Evolutionary conservation across 2,329 filamentous ascomycete genomes (phyloP).

Genomic region (Acarospora socialis): DNA sequence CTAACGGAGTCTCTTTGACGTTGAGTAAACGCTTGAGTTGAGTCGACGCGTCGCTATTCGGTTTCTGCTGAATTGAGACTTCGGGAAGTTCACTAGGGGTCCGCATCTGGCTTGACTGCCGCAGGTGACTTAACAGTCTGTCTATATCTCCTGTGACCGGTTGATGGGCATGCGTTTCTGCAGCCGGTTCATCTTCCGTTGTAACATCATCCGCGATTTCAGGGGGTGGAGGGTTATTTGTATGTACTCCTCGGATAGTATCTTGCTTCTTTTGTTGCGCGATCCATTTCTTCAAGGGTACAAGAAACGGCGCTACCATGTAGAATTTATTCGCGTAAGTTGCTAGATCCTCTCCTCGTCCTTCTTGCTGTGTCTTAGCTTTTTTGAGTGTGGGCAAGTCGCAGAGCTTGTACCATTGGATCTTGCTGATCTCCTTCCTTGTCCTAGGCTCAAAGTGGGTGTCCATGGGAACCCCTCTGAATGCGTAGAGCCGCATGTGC

Average conservation of each 20-base stretch:
- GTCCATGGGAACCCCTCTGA: slow-evolving; percentile 74
- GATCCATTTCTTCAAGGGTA: slow-evolving; percentile 79
- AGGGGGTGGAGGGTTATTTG: slow-evolving; percentile 29
- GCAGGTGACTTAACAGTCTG: slow-evolving; percentile 12
- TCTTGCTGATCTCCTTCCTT: slow-evolving; percentile 93
- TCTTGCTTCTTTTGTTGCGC: slow-evolving; percentile 67
- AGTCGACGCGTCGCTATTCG: slow-evolving; percentile 30
- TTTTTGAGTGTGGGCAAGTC: slow-evolving; percentile 74
- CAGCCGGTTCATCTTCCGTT: slow-evolving; percentile 54
- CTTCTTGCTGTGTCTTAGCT: slow-evolving; percentile 51
- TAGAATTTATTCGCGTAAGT: slow-evolving; percentile 79
- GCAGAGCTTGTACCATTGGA: slow-evolving; percentile 83
- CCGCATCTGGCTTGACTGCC: slow-evolving; percentile 15
- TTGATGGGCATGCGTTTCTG: too few species aligned
- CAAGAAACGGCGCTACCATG: slow-evolving; percentile 90
- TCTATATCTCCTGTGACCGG: slow-evolving; percentile 12
- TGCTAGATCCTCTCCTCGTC: slow-evolving; percentile 35
- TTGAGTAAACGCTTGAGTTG: slow-evolving; percentile 38
- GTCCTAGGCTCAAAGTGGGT: slow-evolving; percentile 81
- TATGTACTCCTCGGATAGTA: slow-evolving; percentile 31
- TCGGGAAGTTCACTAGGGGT: slow-evolving; percentile 28
- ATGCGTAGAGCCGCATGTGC: slow-evolving; percentile 83
- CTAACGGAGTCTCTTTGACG: too few species aligned
- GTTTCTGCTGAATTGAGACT: slow-evolving; percentile 18
- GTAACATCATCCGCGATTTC: slow-evolving; percentile 41